Conservation (phyloP, 495 filamentous ascomycete species). For the Cercophora samala region DNA sequence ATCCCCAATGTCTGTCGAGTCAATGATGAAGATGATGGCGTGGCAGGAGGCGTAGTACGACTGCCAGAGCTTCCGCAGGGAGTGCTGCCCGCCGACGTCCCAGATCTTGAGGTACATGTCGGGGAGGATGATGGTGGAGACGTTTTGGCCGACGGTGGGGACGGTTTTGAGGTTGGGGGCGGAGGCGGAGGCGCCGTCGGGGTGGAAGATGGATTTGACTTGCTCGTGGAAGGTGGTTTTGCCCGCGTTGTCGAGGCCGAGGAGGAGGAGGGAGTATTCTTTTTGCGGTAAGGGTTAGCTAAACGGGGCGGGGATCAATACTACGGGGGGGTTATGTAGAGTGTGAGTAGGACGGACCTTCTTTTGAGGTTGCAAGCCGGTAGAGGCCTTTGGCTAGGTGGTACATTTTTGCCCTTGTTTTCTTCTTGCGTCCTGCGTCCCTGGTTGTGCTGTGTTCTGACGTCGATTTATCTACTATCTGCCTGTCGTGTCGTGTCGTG, state of each 20-base stretch:
- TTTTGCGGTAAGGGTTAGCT: constrained; percentile 13
- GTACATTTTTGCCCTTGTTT: constrained; percentile 64
- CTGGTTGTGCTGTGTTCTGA: neutral
- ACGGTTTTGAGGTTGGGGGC: constrained; percentile 69
- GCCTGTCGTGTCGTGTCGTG: neutral
- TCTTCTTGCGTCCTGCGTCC: too few relatives aligned
- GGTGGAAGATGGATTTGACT: constrained; percentile 81
- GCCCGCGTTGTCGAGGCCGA: constrained; percentile 96
- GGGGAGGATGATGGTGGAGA: constrained; percentile 78
- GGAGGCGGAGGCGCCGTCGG: constrained; percentile 57
- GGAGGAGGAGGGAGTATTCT: constrained; percentile 97
- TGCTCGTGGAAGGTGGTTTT: constrained; percentile 98
- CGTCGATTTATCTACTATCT: neutral
- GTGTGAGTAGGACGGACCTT: constrained; percentile 52
- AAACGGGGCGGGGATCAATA: constrained; percentile 9
- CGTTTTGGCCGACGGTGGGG: constrained; percentile 96
- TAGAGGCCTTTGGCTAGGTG: constrained; percentile 95
- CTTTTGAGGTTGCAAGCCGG: constrained; percentile 90
- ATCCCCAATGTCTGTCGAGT: constrained; percentile 86
- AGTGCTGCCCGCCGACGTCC: constrained; percentile 94
- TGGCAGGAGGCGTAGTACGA: constrained; percentile 91
- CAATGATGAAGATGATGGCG: constrained; percentile 95
- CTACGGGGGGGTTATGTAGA: constrained; percentile 1
- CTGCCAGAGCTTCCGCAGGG: constrained; percentile 88
- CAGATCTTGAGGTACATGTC: constrained; percentile 98